These are phyloP conservation scores for Debaryomyces subglobosus DNA, from an alignment of 1,139 yeast genomes.

Conservation along the genomic window DNA sequence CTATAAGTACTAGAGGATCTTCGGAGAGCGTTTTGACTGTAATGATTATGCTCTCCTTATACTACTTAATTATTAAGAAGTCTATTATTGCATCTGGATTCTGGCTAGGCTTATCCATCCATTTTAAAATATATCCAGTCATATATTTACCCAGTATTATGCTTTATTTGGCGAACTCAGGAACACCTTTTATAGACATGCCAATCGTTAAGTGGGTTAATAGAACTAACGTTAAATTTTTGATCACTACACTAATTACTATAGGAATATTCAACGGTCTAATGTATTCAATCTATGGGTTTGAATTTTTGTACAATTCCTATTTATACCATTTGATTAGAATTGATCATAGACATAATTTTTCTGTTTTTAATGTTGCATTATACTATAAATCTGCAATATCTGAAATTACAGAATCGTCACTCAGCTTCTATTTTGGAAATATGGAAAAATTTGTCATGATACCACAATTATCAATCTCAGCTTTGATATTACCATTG, in stretches of 20 bases:
- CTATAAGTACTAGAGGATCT: constrained; percentile 91
- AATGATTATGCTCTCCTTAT: constrained; percentile 65
- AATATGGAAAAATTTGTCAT: constrained; percentile 63
- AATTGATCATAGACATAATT: constrained; percentile 92
- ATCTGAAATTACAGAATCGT: constrained; percentile 3
- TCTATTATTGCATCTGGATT: constrained; percentile 56
- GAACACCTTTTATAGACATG: constrained; percentile 24
- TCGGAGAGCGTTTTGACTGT: constrained; percentile 89
- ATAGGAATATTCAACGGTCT: constrained; percentile 48
- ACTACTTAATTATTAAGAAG: constrained; percentile 38
- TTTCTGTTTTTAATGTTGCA: constrained; percentile 80
- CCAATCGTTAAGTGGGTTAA: constrained; percentile 47
- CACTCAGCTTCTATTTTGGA: constrained; percentile 4
- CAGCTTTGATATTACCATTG: constrained; percentile 64
- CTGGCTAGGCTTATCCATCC: constrained; percentile 76
- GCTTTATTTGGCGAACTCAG: constrained; percentile 27
- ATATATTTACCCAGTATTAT: constrained; percentile 70
- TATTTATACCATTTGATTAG: constrained; percentile 82
- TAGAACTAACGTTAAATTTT: constrained; percentile 48
- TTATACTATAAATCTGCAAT: constrained; percentile 66
- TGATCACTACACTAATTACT: constrained; percentile 41
- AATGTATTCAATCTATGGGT: constrained; percentile 73
- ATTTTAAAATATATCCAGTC: constrained; percentile 88
- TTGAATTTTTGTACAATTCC: constrained; percentile 75
- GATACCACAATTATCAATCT: constrained; percentile 73